Base-by-base conservation (phyloP, 192 early-diverging fungal species). In the Cetraspora pellucida region DNA sequence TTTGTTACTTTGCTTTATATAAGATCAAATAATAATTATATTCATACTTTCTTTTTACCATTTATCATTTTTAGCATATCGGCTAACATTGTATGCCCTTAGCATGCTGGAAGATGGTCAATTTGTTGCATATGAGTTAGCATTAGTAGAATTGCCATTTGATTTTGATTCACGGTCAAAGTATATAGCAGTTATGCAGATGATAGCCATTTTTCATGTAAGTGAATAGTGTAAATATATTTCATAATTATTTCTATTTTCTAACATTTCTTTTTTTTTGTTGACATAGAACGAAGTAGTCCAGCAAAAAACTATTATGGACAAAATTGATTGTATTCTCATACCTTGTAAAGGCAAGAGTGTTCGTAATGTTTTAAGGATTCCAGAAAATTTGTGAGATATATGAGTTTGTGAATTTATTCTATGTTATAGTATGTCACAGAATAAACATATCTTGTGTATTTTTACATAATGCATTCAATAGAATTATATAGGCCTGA, bases 191-290 rank as follows among this genome's bases (percentile, higher is more conserved):
- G 65, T 77, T 17, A 25, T 77, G 16, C 50, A 50, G 17, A 58
- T 77, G 76, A 70, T 77, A 16, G 49, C 76, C 10, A 69, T 70
- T 31, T 77, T 77, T 44, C 76, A 77, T 43, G 76, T 77, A 77
- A 57, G 76, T 58, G 27, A 73, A 73, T 30, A 49, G 23, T 71
- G 49, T 71, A 25, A 19, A 31, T 45, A 59, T 73, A 55, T 23
- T 72, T 25, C 10, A 55, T 55, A 72, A 37, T 72, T 54, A 71
- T 45, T 43, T 72, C 10, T 58, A 43, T 72, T 37, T 72, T 25
- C 23, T 37, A 19, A 57, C 37, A 72, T 43, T 43, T 58, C 30
- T 49, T 21, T 37, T 2, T 31, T 57, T 7, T 30, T 57, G 30
- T 19, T 72, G n/a, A 44, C 28, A 43, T 58, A 72, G 70, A 52